Evolutionary conservation across 768 basidiomycete genomes (phyloP).

Genomic region (Cystofilobasidium macerans): DNA sequence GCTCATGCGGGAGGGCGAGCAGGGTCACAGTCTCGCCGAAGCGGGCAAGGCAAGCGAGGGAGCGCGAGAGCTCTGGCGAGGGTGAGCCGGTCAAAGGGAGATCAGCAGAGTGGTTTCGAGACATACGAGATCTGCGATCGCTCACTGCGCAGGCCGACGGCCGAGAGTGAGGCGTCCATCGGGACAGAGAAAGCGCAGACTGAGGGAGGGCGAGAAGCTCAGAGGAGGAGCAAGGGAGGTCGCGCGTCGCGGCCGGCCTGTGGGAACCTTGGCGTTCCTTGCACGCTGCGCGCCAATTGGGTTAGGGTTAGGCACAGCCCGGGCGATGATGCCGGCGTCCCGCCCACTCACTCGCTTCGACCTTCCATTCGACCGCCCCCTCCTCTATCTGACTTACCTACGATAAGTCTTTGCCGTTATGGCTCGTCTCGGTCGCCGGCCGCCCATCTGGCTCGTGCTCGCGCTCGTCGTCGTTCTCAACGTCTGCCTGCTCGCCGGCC

Average conservation of each 20-base stretch:
- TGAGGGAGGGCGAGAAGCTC: too few relatives aligned
- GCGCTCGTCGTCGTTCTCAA: conserved; percentile 48
- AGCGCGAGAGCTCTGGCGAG: conserved; percentile 2
- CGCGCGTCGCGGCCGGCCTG: too few relatives aligned
- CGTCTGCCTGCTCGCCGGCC: conserved; percentile 42
- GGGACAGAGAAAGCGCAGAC: too few relatives aligned
- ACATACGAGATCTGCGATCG: background rate
- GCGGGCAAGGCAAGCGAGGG: background rate
- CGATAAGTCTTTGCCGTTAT: background rate
- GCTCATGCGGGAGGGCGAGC: background rate
- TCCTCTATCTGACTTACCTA: too few relatives aligned
- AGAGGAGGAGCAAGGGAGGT: too few relatives aligned
- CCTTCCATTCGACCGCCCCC: background rate
- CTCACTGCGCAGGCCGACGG: background rate
- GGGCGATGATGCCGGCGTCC: too few relatives aligned
- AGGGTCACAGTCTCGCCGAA: conserved; percentile 4
- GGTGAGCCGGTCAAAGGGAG: background rate
- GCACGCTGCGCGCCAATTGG: too few relatives aligned
- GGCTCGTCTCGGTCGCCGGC: background rate
- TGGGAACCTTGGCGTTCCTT: too few relatives aligned
- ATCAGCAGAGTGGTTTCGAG: background rate
- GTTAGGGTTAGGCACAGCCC: too few relatives aligned
- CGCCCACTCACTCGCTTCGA: background rate
- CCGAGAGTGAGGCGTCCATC: background rate
- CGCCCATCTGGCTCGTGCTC: conserved; percentile 40